A percentile compares a stretch with the other conserved stretches of the same genome.
Evolutionary conservation across 1,284 basidiomycete genomes (phyloP).

Genomic region (Leccinum insolens): DNA sequence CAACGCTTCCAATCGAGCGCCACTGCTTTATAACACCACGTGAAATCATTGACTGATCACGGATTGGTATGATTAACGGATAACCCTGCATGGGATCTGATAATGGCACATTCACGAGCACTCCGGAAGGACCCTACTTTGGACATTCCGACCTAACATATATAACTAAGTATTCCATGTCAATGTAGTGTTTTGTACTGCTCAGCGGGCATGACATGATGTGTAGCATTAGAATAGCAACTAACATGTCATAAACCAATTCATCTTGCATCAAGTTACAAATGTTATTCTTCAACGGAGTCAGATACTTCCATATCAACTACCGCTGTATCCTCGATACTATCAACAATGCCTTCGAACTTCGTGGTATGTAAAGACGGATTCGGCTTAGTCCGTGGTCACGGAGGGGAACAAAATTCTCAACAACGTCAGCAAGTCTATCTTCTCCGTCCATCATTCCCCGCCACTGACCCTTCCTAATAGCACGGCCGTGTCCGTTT

Average conservation of each 20-base stretch:
- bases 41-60: conserved; percentile 26
- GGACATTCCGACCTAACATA: conserved; percentile 14
- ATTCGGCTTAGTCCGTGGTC: conserved; percentile 26
- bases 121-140: conserved; percentile 15
- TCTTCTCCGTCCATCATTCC: not conserved
- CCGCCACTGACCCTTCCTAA: conserved; percentile 17
- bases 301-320: conserved; percentile 36
- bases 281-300: conserved; percentile 23
- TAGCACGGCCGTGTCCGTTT: conserved; percentile 82
- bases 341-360: not conserved
- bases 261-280: conserved; percentile 2
- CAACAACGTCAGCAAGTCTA: conserved; percentile 30
- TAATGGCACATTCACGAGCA: conserved; percentile 17
- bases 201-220: conserved; percentile 24
- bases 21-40: conserved; percentile 30
- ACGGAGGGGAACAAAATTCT: conserved; percentile 17
- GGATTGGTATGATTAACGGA: conserved; percentile 23
- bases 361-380: conserved; percentile 7
- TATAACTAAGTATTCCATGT: conserved; percentile 8
- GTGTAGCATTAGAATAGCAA: conserved; percentile 29
- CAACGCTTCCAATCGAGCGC: conserved; percentile 33
- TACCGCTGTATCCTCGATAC: conserved; percentile 12
- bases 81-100: conserved; percentile 12
- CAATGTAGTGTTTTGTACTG: conserved; percentile 26
- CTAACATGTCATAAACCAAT: conserved; percentile 1